Evolutionary conservation across 2,329 filamentous ascomycete species (phyloP), one percentile per base, ranked within the genome.

Genomic region (Penicillium crustosum): DNA sequence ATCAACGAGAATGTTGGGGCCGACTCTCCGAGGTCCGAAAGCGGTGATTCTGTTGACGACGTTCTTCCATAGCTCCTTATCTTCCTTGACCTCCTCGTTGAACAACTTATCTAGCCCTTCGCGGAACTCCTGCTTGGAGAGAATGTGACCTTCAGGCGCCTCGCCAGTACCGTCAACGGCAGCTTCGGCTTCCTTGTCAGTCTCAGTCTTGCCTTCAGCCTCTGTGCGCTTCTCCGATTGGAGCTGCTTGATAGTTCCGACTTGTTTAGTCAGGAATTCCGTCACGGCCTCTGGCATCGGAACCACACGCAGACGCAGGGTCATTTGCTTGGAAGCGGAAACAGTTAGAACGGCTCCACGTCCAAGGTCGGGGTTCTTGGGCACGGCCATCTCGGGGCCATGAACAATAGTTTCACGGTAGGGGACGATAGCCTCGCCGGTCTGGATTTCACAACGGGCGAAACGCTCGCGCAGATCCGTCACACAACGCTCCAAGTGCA

Each of bases 381-480:
- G 89, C 1, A 92, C 87, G 25, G 92, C 88, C 94, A 99, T 99
- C 75, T 99, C 94, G 38, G 92, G 86, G 0, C 88, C 90, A 27
- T 86, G 84, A 41, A 97, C 87, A 58, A 96, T 96, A 0, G 91
- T 94, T 77, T 99, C 94, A 56, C 93, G 84, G 75, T 96, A 99
- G 0, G 94, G 94, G 15, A 99, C 94, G 60, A 99, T 97, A 1
- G 94, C 90, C 43, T 91, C 90, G 56, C 94, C 93, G 29, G 91
- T 91, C 70, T 97, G 93, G 52, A 99, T 93, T 65, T 97, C 93
- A 71, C 95, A 97, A 62, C 86, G 88, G 6, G 94, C 93, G 71
- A 96, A 99, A 6, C 94, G 83, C 71, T 99, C 94, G 61, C 91
- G 85, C 27, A 99, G 81, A 78, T 99, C 94, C 53, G 94, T 96